Evolutionary conservation across 2,329 filamentous ascomycete genomes (phyloP), one percentile per base, ranked within the genome.

Genomic region (Lachnellula subtilissima): DNA sequence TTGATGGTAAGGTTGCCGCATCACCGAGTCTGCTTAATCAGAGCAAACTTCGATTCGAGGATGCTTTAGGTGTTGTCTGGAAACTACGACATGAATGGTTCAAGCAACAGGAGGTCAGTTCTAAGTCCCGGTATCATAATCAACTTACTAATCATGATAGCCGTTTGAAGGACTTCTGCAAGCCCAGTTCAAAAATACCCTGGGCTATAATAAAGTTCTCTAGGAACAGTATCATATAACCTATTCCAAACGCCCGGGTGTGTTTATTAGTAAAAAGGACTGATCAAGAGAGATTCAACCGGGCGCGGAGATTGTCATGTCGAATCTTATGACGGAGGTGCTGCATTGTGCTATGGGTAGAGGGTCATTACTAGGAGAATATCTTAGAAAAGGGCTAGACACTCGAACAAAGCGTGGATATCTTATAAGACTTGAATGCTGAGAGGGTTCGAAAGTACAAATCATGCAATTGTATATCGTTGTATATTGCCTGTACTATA

Each of bases 281-380:
- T 49, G 52, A 45, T 9, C 15, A 40, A 40, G 17, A 2, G 22
- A 7, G 11, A 39, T 53, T 28, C n/a, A 39, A 12, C 52, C 45
- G 19, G 52, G 52, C 15, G 17, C 36, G 6, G 17, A 42, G 25
- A 53, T 53, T n/a, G 36, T 32, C 8, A 53, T 53, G 52, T 48
- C 45, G 6, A 48, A 49, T 19, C 7, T 48, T 15, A 48, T 48
- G 35, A 48, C 7, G 12, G 35, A 36, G 12, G 17, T 39, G n/a
- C 17, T 28, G 12, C 23, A 23, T 36, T 4, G 8, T 14, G 19
- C 37, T 8, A 32, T 32, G 8, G 28, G 25, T 22, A 8, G 6
- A 11, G 8, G 28, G 28, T 11, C 8, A 4, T 32, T 32, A 9
- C 8, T 9, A 32, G 28, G 2, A 32, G 28, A 32, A 32, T 32